Conservation (phyloP, 257 asterid species). For the Leptodermis oblonga region DNA sequence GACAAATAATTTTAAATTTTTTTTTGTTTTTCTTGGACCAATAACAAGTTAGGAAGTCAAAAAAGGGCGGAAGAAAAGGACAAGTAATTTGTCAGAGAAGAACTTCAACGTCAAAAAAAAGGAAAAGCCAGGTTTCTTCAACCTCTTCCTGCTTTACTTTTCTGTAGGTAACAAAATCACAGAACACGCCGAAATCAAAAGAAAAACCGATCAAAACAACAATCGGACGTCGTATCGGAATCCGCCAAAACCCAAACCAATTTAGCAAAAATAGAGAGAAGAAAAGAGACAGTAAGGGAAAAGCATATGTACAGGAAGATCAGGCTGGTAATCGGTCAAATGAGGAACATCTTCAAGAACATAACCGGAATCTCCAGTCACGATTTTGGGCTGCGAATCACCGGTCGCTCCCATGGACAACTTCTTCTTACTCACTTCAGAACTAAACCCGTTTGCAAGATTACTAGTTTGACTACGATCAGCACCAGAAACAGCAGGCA, state of each 20-base stretch:
- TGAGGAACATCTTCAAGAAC: constrained; percentile 80
- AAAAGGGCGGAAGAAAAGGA: not conserved
- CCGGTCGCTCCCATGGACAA: constrained; percentile 1
- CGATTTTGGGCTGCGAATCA: constrained; percentile 34
- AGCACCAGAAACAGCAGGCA: constrained; percentile 2
- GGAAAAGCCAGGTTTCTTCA: not conserved
- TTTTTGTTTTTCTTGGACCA: no score
- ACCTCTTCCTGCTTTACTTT: not conserved
- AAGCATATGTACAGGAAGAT: constrained; percentile 44
- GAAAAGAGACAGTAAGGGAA: not conserved
- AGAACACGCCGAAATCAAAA: not conserved
- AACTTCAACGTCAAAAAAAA: not conserved
- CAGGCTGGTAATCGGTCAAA: constrained; percentile 53
- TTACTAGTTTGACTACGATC: constrained; percentile 8
- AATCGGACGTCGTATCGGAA: not conserved
- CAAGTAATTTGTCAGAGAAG: not conserved
- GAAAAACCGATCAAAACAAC: not conserved
- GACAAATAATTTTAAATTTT: no score
- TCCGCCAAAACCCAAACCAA: not conserved
- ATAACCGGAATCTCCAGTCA: constrained; percentile 51
- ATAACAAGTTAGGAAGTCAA: not conserved
- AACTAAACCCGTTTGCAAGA: constrained; percentile 16
- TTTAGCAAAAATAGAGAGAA: not conserved
- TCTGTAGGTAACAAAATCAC: not conserved
- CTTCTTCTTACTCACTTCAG: constrained; percentile 5